A percentile compares a stretch with the other conserved stretches of the same genome.
These are phyloP conservation scores for Botrytis hyacinthi DNA, from an alignment of 2,329 filamentous ascomycete genomes.

Conservation along the genomic window DNA sequence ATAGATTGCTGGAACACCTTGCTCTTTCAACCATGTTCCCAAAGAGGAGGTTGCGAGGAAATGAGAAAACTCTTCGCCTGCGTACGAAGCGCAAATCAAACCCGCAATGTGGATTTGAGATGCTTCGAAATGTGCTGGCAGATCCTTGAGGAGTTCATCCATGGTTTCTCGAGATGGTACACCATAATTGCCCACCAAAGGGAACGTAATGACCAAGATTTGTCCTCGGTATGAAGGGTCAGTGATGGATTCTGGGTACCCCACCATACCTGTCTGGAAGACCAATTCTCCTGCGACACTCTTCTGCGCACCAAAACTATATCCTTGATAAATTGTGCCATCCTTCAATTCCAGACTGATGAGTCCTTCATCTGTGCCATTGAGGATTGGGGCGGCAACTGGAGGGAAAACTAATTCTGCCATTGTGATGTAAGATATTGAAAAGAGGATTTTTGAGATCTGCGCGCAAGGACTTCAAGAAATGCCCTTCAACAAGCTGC, in stretches of 20 bases:
- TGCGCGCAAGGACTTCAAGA: slow-evolving; percentile 5
- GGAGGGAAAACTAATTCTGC: slow-evolving; percentile 29
- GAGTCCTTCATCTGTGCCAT: slow-evolving; percentile 53
- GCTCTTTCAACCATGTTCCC: slow-evolving; percentile 93
- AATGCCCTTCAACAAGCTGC: slow-evolving; percentile 26
- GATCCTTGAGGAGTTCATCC: slow-evolving; percentile 79
- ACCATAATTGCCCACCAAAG: slow-evolving; percentile 94
- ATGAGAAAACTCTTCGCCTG: slow-evolving; percentile 93
- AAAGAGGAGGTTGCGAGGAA: slow-evolving; percentile 87
- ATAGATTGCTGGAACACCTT: slow-evolving; percentile 89
- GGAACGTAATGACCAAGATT: slow-evolving; percentile 95
- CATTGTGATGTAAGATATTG: slow-evolving; percentile 18
- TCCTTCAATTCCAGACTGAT: slow-evolving; percentile 91
- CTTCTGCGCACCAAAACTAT: slow-evolving; percentile 94
- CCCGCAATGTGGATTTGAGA: slow-evolving; percentile 90
- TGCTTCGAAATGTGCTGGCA: slow-evolving; percentile 92
- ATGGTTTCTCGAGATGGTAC: slow-evolving; percentile 83
- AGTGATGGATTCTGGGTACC: slow-evolving; percentile 91
- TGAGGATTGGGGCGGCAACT: slow-evolving; percentile 29
- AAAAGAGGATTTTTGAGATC: not conserved
- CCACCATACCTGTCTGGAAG: slow-evolving; percentile 99
- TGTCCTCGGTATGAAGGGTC: slow-evolving; percentile 88
- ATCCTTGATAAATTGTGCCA: slow-evolving; percentile 86
- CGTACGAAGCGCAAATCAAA: slow-evolving; percentile 86
- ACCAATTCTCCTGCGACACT: slow-evolving; percentile 95